Evolutionary conservation across 441 rosid species (phyloP), one percentile per base, ranked within the genome.

Genomic region (Brassica hybrid): DNA sequence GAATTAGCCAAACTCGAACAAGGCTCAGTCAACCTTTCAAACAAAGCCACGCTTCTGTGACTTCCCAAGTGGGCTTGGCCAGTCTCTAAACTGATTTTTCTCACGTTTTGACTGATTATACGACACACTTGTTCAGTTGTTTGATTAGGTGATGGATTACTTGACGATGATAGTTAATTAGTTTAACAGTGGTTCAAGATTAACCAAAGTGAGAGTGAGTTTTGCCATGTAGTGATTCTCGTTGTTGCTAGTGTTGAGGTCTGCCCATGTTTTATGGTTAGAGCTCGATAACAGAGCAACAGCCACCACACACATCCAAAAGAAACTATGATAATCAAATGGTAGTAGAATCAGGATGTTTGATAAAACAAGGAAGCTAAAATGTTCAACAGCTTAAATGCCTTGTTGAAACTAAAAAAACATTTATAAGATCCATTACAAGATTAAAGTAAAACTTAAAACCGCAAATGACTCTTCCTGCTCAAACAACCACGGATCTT

Each of bases 361-460:
- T 23, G 45, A 0, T 36, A 54, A 21, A 65, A 74, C 30, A 5
- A 34, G 21, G 11, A 38, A 38, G 45, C 45, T 38, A 38, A 62
- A 52, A 19, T 59, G 67, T 43, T 58, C 18, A 70, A 71, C n/a
- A 56, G 2, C 58, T 38, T 12, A 76, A 70, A 13, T 45, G 43
- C 58, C 1, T 76, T 6, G 5, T 0, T 7, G 1, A 62, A 62
- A 21, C 14, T 25, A 30, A 56, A 30, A 18, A 38, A 70, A 23
- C 71, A 70, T 25, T 70, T 6, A 16, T 7, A 3, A 23, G 50
- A 72, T 72, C 57, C 77, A 58, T 48, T 59, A 72, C 58, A 78
- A 43, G 1, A n/a, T 50, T 4, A 10, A 19, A 25, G 17, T 7
- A 70, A 71, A 13, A 43, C 38, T 65, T 7, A 1, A 52, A 8